phyloP scores from a whole-genome alignment of 345 rosid species.

The Salix caprea region DNA sequence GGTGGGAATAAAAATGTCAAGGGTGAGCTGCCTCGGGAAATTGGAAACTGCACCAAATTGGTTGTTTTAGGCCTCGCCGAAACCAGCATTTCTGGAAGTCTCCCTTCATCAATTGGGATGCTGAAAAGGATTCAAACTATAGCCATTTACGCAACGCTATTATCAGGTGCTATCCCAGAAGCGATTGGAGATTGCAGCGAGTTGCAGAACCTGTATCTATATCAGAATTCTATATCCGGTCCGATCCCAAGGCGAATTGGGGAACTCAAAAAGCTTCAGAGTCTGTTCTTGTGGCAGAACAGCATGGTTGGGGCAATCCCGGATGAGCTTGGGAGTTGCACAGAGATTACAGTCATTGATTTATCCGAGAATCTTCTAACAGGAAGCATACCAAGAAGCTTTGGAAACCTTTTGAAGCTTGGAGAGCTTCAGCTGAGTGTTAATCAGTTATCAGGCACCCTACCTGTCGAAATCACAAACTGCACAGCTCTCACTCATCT shows the following conservation, averaged over 20 bases:
- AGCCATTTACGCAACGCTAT: conserved; percentile 66
- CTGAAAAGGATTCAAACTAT: conserved; percentile 68
- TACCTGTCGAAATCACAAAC: conserved; percentile 66
- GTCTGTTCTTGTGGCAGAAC: conserved; percentile 85
- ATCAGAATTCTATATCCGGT: conserved; percentile 86
- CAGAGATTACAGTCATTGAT: conserved; percentile 63
- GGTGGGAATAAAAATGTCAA: conserved; percentile 88
- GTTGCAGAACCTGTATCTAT: conserved; percentile 73
- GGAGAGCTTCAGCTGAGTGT: conserved; percentile 84
- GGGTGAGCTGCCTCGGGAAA: conserved; percentile 87
- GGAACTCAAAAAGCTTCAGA: conserved; percentile 69
- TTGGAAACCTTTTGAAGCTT: conserved; percentile 71
- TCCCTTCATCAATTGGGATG: conserved; percentile 69
- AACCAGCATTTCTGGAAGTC: conserved; percentile 80
- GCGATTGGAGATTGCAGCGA: conserved; percentile 83
- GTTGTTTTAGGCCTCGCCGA: conserved; percentile 86
- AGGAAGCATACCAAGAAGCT: conserved; percentile 72
- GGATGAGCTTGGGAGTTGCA: conserved; percentile 58
- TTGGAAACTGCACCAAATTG: conserved; percentile 77
- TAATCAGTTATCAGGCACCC: conserved; percentile 72
- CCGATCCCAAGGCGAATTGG: conserved; percentile 63
- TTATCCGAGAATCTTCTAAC: conserved; percentile 73
- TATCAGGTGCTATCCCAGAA: conserved; percentile 76
- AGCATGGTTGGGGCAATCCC: conserved; percentile 80
- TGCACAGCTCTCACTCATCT: conserved; percentile 64